A percentile compares a stretch with the other conserved stretches of the same genome.
These are phyloP conservation scores for Penicillium goetzii DNA, from an alignment of 495 filamentous ascomycete species.

Conservation along the genomic window DNA sequence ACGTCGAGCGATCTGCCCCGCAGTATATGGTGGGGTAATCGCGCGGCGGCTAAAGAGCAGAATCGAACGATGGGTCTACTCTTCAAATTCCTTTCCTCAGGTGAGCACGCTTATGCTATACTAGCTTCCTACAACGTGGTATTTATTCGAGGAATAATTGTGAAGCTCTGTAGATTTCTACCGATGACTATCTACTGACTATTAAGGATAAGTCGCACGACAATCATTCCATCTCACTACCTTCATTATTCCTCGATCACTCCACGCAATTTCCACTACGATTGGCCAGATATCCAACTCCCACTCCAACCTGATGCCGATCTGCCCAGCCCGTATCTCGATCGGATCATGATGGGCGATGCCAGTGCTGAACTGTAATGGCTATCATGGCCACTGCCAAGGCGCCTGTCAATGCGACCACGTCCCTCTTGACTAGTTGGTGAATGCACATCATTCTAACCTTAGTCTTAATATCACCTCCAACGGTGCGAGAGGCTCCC, in stretches of 20 bases:
- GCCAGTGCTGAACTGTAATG: neutral
- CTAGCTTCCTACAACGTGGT: neutral
- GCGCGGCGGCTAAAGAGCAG: neutral
- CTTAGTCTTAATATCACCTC: neutral
- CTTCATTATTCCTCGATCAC: neutral
- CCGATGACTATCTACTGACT: neutral
- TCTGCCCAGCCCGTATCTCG: constrained; percentile 1
- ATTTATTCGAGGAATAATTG: neutral
- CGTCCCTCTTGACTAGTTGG: neutral
- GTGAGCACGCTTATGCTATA: neutral
- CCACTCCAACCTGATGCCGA: neutral
- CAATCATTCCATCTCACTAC: neutral
- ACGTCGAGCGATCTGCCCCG: neutral
- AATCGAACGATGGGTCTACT: neutral
- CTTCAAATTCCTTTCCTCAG: neutral
- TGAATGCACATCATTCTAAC: neutral
- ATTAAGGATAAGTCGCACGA: too few species aligned
- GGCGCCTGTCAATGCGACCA: neutral
- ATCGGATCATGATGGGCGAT: neutral
- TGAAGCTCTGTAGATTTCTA: neutral
- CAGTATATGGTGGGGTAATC: constrained; percentile 1
- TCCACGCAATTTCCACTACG: neutral
- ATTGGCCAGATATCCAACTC: neutral
- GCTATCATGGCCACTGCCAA: neutral
- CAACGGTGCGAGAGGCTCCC: too few species aligned